Conservation (phyloP, 2,329 filamentous ascomycete species). For the Mycosphaerella sp. region DNA sequence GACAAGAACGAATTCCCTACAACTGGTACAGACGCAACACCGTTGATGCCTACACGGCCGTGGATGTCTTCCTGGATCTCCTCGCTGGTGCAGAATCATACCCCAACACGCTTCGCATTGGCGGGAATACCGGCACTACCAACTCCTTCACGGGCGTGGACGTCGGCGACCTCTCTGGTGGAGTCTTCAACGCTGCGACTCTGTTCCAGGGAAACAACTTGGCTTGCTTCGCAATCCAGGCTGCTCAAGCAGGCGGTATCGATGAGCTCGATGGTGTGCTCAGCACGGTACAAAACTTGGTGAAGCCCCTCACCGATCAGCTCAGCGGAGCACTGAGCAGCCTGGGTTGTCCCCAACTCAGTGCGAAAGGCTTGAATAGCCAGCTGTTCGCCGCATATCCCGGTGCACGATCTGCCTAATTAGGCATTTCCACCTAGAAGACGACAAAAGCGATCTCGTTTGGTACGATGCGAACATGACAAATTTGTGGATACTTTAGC, state of each 20-base stretch:
- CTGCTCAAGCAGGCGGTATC: conserved; percentile 13
- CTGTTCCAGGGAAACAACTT: conserved; percentile 20
- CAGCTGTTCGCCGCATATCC: conserved; percentile 3
- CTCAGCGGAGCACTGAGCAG: not conserved
- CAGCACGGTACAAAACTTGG: not conserved
- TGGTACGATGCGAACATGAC: not conserved
- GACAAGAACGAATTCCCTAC: conserved; percentile 27
- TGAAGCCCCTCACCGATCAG: conserved; percentile 11
- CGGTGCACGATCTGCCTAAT: not conserved
- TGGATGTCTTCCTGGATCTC: conserved; percentile 17
- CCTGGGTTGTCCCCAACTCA: not conserved
- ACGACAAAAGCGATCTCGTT: conserved; percentile 5
- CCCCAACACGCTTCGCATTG: conserved; percentile 30
- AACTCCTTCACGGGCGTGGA: conserved; percentile 35
- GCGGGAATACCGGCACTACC: conserved; percentile 35
- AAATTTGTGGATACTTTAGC: not conserved
- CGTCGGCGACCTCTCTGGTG: conserved; percentile 33
- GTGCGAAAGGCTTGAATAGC: not conserved
- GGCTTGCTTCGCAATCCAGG: conserved; percentile 15
- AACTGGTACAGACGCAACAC: conserved; percentile 27
- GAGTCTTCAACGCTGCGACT: conserved; percentile 35
- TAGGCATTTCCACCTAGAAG: conserved; percentile 3
- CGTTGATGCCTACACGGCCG: conserved; percentile 6
- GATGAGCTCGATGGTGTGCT: conserved; percentile 10
- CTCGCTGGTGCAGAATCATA: conserved; percentile 7